These are phyloP conservation scores for Gigaspora rosea DNA, from an alignment of 192 early-diverging fungal genomes.

Conservation along the genomic window DNA sequence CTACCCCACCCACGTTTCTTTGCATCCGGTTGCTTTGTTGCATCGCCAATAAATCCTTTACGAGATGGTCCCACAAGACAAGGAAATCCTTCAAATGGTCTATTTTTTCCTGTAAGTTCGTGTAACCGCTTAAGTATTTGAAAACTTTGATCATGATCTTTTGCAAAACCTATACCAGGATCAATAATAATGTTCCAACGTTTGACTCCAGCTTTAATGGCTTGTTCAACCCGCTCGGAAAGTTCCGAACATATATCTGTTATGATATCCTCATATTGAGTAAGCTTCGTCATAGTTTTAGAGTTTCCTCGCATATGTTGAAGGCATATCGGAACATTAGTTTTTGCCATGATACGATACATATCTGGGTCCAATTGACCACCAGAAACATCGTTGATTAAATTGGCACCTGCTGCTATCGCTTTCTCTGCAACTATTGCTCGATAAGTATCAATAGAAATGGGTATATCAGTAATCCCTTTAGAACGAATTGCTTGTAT, in stretches of 20 bases:
- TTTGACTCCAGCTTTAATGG: slow-evolving; percentile 78
- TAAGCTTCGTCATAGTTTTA: slow-evolving; percentile 89
- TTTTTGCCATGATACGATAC: slow-evolving; percentile 75
- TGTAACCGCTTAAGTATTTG: slow-evolving; percentile 76
- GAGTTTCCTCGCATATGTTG: slow-evolving; percentile 99
- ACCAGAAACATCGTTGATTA: slow-evolving; percentile 97
- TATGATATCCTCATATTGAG: slow-evolving; percentile 71
- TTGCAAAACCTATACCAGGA: slow-evolving; percentile 98
- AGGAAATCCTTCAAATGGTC: slow-evolving; percentile 70
- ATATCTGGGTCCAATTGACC: slow-evolving; percentile 79
- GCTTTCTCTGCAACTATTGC: slow-evolving; percentile 83
- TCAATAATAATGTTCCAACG: slow-evolving; percentile 98
- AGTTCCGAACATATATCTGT: slow-evolving; percentile 71
- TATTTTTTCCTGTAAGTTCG: slow-evolving; percentile 54
- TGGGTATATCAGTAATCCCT: slow-evolving; percentile 62
- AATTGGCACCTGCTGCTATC: slow-evolving; percentile 86
- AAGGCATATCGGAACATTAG: slow-evolving; percentile 81
- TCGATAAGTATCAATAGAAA: slow-evolving; percentile 93
- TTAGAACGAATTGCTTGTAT: slow-evolving; percentile 70
- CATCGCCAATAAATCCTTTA: slow-evolving; percentile 90
- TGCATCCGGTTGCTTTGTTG: slow-evolving; percentile 64
- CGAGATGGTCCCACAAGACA: slow-evolving; percentile 88
- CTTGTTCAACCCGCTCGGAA: slow-evolving; percentile 62
- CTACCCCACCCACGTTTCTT: slow-evolving; percentile 83
- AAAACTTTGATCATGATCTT: slow-evolving; percentile 84